Evolutionary conservation across 768 basidiomycete species (phyloP), one percentile per base, ranked within the genome.

Genomic region (Tricholoma furcatifolium): DNA sequence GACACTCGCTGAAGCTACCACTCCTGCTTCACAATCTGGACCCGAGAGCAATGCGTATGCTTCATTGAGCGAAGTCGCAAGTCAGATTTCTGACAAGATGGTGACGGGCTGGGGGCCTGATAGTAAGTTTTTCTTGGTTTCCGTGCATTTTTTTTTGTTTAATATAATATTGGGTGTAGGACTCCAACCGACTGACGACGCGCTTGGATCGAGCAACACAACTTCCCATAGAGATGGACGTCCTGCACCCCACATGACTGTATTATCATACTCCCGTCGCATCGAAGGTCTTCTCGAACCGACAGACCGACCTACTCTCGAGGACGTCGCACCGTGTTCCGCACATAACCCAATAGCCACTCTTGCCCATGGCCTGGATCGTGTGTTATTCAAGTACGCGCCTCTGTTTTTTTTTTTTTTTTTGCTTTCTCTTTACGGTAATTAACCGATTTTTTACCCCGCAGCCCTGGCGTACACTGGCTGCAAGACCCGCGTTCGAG

Each of bases 391-490:
- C 61, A 73, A 71, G 71, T 71, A 53, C 10, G 65, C 44, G 14
- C 27, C 27, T 27, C 4, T 4, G 7, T 4, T 27, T 27, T 27
- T 39, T 6, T 41, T 27, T 24, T 32, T 18, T 10, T 17, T 10
- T 40, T 6, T 20, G 11, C 35, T 10, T 11, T 53, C 42, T 14
- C 20, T 42, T 6, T 27, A 9, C 24, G 15, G 27, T 4, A 8
- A 12, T 20, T 40, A 48, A 27, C 32, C 15, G 52, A 31, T 54
- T 51, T 27, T 52, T 38, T 54, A 18, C 34, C 55, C 43, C 53
- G 20, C 54, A 97, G 94, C 59, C 91, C 89, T 4, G 91, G 91
- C 9, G 87, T 95, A 0, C 91, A 93, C 60, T 91, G 91, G 86
- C 70, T 97, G 2, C 83, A 84, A 61, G 93, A 98, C 63, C 90